Base-by-base conservation (phyloP, 176 grass and related monocot genomes). In the Musa itinerans region DNA sequence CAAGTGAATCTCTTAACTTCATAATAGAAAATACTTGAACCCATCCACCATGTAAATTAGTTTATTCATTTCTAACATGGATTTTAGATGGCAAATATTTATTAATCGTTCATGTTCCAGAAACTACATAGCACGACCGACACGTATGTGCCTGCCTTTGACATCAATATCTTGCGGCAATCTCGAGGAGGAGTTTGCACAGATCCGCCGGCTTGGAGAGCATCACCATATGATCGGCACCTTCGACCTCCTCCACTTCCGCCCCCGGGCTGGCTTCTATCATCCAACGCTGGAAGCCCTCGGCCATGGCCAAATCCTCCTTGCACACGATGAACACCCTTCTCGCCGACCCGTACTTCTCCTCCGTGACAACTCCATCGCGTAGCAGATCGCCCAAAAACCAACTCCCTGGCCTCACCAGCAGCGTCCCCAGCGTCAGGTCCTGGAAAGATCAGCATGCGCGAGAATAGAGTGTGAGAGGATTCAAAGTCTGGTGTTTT, bases 181-280 rank as follows among this genome's bases (percentile, higher is more conserved):
- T 64, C 21, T 89, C 81, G 25, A 68, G 8, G 1, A 93, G 77
- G 24, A 74, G 19, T 0, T 79, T 26, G 3, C 63, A 76, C 14
- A 93, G 53, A 68, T 90, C 83, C 53, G 62, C 70, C 0, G 83
- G 78, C 73, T 71, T 81, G 1, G 85, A 93, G 15, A 83, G 8
- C 91, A 93, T 88, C 0, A 55, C n/a, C 83, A 82, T 81, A 66
- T 93, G 91, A 49, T 86, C 87, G n/a, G 87, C 80, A 16, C n/a
- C 65, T 8, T 79, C 5, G 0, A 93, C 21, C 0, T 16, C 57
- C 55, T 11, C 71, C 11, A 90, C 81, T 21, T 86, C 79, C 11
- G 74, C 79, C 52, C 79, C 79, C 0, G 83, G 83, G 73, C 54
- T 84, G 54, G 58, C 63, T 21, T 89, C 68, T 2, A 74, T 78